These are phyloP conservation scores for Trametes punicea DNA, from an alignment of 768 basidiomycete species.

Conservation along the genomic window DNA sequence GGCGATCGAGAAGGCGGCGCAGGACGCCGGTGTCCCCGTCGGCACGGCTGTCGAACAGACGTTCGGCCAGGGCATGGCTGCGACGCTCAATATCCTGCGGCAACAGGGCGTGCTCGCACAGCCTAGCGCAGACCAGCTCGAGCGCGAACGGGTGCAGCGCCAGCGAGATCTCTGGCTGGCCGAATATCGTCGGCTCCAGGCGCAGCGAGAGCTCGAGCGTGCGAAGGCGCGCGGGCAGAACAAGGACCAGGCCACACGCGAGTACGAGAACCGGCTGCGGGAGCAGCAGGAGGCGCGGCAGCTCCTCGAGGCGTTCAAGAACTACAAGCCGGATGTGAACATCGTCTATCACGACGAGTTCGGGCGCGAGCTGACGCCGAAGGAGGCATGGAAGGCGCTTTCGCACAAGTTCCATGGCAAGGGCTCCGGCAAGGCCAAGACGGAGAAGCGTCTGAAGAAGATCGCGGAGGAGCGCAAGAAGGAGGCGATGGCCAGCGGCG, in stretches of 20 bases:
- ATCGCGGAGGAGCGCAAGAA: conserved; percentile 98
- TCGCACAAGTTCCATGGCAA: conserved; percentile 99
- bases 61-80: conserved; percentile 81
- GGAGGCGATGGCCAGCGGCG: conserved; percentile 89
- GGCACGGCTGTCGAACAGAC: conserved; percentile 78
- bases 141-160: conserved; percentile 79
- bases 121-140: conserved; percentile 56
- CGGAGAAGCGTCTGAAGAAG: conserved; percentile 93
- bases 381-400: conserved; percentile 98
- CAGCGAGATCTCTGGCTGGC: conserved; percentile 90
- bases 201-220: conserved; percentile 78
- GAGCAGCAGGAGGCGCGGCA: conserved; percentile 90
- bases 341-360: conserved; percentile 97
- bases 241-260: conserved; percentile 91
- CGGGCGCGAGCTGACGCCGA: conserved; percentile 80
- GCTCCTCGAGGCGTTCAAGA: conserved; percentile 77
- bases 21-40: conserved; percentile 37
- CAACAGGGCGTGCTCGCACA: conserved; percentile 86
- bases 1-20: conserved; percentile 43
- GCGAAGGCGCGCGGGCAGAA: conserved; percentile 72
- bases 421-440: conserved; percentile 94
- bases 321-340: conserved; percentile 96
- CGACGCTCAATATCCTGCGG: conserved; percentile 83
- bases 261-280: conserved; percentile 89
- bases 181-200: conserved; percentile 70